Conservation (phyloP, 2,329 filamentous ascomycete species). For the Curvularia sp. region DNA sequence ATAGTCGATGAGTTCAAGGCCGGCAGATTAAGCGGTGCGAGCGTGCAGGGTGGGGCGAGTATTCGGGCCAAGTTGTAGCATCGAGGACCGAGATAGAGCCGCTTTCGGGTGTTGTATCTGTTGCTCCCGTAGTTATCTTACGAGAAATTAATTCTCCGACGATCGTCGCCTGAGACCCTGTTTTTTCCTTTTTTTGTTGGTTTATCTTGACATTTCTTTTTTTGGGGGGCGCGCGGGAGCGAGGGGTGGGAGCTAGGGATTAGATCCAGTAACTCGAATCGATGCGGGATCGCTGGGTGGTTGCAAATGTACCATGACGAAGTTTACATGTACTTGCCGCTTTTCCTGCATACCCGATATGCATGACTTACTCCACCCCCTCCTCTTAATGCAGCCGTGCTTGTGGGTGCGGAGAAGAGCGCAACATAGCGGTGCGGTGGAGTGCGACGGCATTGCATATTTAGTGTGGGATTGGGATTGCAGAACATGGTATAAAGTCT, state of each 20-base stretch:
- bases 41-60: slow-evolving; percentile 43
- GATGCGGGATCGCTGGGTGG: not conserved
- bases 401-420: not conserved
- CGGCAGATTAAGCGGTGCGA: slow-evolving; percentile 43
- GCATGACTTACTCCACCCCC: not conserved
- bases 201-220: not conserved
- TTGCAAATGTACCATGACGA: no score
- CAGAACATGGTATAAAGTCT: not conserved
- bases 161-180: not conserved
- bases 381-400: no score
- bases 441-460: not conserved
- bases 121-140: not conserved
- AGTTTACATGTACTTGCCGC: not conserved
- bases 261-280: not conserved
- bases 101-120: not conserved
- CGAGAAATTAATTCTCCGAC: not conserved
- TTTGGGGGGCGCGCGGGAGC: not conserved
- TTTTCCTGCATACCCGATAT: not conserved
- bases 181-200: not conserved
- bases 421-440: not conserved
- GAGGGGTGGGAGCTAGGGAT: not conserved
- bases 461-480: not conserved
- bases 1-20: slow-evolving; percentile 50
- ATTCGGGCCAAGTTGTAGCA: slow-evolving; percentile 11
- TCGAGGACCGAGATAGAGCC: slow-evolving; percentile 1